Base-by-base conservation (phyloP, 2,329 filamentous ascomycete species). In the Cladosporium sp. region DNA sequence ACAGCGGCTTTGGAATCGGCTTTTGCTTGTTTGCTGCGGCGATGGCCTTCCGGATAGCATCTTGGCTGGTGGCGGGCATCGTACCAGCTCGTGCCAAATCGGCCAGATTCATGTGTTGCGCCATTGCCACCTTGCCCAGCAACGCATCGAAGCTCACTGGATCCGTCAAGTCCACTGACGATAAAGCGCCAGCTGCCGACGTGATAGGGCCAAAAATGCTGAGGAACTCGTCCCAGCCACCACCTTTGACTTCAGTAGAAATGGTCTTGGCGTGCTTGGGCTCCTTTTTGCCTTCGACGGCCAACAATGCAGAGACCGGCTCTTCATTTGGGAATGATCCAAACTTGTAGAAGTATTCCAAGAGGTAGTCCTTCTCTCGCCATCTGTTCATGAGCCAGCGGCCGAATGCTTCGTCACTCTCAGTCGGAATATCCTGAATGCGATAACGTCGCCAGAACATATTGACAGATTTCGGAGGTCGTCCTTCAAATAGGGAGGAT, bases 391-490 rank as follows among this genome's bases (percentile, higher is more conserved):
- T 86, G 32, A 98, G 83, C 95, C 95, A 99, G 3, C 84, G 74
- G 66, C 96, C 92, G 74, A 99, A 99, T 7, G 86, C 83, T 49
- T 90, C 85, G 18, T 86, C 84, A 71, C 90, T 87, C 36, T 92
- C 85, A 11, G 96, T 85, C 0, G 94, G 94, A 52, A 99, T 96
- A 24, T 92, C 88, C 26, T 86, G 85, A 15, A 97, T 77, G 38
- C 87, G 86, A 79, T 96, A 97, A 11, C 93, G 88, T 63, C 95
- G 88, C 92, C 94, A 99, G 79, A 96, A 91, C 83, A 98, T 93
- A 79, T 97, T 98, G 74, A 98, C 93, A 1, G 93, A 97, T 77
- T 93, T 97, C 1, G 94, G 95, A 0, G 93, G 90, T 1, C 92
- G 88, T 14, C 95, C 93, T 77, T 95, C 88, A 69, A 97, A 89